These are phyloP conservation scores for Fusarium staphyleae DNA, from an alignment of 2,329 filamentous ascomycete genomes.

Conservation along the genomic window DNA sequence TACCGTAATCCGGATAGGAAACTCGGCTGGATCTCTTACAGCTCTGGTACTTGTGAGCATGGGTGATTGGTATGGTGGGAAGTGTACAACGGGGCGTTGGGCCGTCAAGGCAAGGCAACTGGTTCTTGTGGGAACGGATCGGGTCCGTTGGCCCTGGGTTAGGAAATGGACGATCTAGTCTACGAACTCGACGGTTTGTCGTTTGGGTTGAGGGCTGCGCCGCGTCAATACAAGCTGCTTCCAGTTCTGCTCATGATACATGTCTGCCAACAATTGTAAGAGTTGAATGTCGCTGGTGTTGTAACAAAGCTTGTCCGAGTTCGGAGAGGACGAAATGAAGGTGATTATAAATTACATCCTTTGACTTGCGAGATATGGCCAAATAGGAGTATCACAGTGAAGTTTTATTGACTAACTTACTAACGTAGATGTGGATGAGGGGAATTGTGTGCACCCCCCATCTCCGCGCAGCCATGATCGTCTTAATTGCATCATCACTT, in stretches of 20 bases:
- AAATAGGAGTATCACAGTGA: too few species aligned
- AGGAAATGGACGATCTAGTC: conserved; percentile 44
- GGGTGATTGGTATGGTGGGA: conserved; percentile 29
- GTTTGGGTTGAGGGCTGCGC: conserved; percentile 36
- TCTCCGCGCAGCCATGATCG: too few species aligned
- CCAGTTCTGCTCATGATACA: conserved; percentile 23
- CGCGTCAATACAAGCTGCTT: conserved; percentile 41
- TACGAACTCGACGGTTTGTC: conserved; percentile 39
- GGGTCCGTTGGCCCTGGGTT: conserved; percentile 40
- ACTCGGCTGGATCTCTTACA: conserved; percentile 19
- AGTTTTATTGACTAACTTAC: too few species aligned
- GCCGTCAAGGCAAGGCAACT: conserved; percentile 42
- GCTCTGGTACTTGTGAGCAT: conserved; percentile 22
- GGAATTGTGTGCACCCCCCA: too few species aligned
- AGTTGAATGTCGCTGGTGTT: background rate
- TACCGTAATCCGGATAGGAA: conserved; percentile 32
- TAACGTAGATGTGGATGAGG: too few species aligned
- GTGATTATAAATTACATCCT: too few species aligned
- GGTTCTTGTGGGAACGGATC: conserved; percentile 44
- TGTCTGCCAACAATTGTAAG: background rate
- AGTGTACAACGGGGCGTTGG: conserved; percentile 43
- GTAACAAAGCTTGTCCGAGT: background rate
- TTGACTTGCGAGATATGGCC: too few species aligned
- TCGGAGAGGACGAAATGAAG: too few species aligned
- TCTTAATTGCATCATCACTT: too few species aligned